phyloP scores from a whole-genome alignment of 2,329 filamentous ascomycete species.

The Ophiostoma triangulosporum region DNA sequence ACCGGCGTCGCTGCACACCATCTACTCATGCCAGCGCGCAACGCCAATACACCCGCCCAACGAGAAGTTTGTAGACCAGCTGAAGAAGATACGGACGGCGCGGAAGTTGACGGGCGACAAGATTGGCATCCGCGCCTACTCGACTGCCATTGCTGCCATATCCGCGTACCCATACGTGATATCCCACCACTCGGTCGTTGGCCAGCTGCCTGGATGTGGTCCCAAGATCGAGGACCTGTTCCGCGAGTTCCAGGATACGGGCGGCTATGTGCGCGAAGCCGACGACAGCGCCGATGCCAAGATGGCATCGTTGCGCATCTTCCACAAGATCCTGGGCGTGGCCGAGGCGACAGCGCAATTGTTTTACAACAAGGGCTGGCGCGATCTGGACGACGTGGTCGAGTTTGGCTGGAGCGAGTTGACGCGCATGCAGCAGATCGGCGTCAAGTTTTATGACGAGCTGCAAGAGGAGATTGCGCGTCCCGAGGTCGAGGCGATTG shows the following conservation, averaged over 20 bases:
- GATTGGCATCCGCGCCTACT: conserved; percentile 75
- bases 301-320: conserved; percentile 50
- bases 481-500: conserved; percentile 58
- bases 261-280: conserved; percentile 45
- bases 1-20: conserved; percentile 51
- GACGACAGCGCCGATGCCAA: conserved; percentile 49
- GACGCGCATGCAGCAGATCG: conserved; percentile 77
- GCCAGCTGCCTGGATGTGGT: conserved; percentile 63
- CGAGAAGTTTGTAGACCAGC: conserved; percentile 54
- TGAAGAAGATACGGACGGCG: conserved; percentile 60
- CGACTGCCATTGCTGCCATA: conserved; percentile 69
- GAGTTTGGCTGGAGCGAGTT: conserved; percentile 67
- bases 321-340: conserved; percentile 88
- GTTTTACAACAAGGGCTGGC: conserved; percentile 71
- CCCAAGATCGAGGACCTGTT: conserved; percentile 66
- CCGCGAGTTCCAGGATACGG: conserved; percentile 54
- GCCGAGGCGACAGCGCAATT: conserved; percentile 67
- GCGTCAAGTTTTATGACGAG: conserved; percentile 86
- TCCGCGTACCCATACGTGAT: conserved; percentile 59
- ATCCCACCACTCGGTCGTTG: conserved; percentile 28
- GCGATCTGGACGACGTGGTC: conserved; percentile 72
- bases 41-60: conserved; percentile 62
- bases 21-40: conserved; percentile 70
- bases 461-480: conserved; percentile 60
- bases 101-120: conserved; percentile 61